Conservation (phyloP, 2,329 filamentous ascomycete genomes). For the Verticillium alfalfae region DNA sequence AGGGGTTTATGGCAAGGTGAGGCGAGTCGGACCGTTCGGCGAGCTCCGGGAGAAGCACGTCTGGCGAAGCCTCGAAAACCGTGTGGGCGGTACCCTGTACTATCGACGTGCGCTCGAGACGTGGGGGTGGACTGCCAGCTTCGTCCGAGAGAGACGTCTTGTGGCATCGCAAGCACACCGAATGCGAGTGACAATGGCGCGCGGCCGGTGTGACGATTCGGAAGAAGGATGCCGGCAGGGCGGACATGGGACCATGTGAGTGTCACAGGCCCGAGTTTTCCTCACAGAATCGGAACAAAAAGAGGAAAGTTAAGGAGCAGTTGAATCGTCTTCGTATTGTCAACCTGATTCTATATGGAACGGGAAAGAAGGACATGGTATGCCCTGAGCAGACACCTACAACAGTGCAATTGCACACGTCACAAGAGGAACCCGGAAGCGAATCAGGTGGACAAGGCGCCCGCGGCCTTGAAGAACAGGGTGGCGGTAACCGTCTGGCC, state of each 20-base stretch:
- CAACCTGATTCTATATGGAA: no score
- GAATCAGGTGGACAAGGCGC: slow-evolving; percentile 9
- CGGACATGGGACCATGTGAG: neutral
- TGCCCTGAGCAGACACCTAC: no score
- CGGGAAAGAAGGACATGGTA: no score
- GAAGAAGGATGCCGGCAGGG: neutral
- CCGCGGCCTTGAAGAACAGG: slow-evolving; percentile 36
- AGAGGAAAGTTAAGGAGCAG: no score
- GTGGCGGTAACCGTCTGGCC: slow-evolving; percentile 25
- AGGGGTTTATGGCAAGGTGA: neutral
- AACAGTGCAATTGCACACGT: neutral
- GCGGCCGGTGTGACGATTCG: neutral
- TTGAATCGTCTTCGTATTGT: no score
- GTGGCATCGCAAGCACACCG: neutral
- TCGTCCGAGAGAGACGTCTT: neutral
- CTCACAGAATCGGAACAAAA: neutral
- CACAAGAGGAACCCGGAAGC: neutral
- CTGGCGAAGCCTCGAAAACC: neutral
- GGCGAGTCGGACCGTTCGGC: neutral
- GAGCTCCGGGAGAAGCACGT: neutral
- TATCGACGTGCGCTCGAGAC: neutral
- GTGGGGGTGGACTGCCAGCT: neutral
- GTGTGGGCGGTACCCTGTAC: neutral
- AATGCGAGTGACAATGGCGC: neutral
- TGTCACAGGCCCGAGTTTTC: neutral